Conservation (phyloP, 2,329 filamentous ascomycete genomes). For the Paecilomyces variotii region DNA sequence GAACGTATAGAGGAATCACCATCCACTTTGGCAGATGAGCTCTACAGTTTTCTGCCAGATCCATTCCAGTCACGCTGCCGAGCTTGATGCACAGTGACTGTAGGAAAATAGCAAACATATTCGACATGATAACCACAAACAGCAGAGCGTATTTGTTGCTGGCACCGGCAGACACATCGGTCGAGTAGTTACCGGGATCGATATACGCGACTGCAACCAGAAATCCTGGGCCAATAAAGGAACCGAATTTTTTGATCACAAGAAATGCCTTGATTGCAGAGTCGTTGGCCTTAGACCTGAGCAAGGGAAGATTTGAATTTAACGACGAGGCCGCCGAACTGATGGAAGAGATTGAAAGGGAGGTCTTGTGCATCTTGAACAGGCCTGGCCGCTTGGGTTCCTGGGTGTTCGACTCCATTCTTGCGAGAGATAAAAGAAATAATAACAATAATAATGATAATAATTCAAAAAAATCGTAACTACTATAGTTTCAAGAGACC, state of each 20-base stretch:
- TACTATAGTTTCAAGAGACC: neutral
- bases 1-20: conserved; percentile 53
- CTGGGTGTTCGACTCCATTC: neutral
- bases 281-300: neutral
- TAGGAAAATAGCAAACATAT: conserved; percentile 41
- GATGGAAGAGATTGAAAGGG: neutral
- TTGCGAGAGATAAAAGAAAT: neutral
- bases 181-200: conserved; percentile 44
- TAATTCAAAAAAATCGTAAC: neutral
- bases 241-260: conserved; percentile 30
- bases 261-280: neutral
- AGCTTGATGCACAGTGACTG: conserved; percentile 51
- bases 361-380: neutral
- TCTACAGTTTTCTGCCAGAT: conserved; percentile 59
- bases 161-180: conserved; percentile 41
- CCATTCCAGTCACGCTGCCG: conserved; percentile 60
- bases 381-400: neutral
- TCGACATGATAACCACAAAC: conserved; percentile 42
- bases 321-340: neutral
- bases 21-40: conserved; percentile 59
- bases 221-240: conserved; percentile 42
- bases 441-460: too few relatives aligned
- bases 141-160: conserved; percentile 36
- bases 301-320: neutral
- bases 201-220: conserved; percentile 43